Evolutionary conservation across 2,329 filamentous ascomycete genomes (phyloP).

Genomic region (Colletotrichum musicola): DNA sequence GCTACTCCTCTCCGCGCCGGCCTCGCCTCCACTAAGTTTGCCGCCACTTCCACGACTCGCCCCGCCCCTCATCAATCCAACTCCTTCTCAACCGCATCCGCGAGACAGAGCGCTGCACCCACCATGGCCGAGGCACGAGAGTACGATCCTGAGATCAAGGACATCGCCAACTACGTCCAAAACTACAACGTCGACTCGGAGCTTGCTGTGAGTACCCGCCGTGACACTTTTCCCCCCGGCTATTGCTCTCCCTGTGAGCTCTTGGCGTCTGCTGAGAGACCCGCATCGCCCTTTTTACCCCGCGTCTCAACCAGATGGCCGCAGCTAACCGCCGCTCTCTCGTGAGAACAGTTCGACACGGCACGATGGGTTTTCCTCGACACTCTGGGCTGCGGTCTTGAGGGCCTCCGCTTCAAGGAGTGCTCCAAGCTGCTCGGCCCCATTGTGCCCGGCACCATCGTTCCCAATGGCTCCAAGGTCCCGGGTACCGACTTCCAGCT

Average conservation of each 20-base stretch:
- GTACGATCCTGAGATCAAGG: slow-evolving; percentile 93
- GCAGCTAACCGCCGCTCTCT: slow-evolving; percentile 45
- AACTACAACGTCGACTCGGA: slow-evolving; percentile 92
- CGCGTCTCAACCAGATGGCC: slow-evolving; percentile 38
- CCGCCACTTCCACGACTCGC: slow-evolving; percentile 46
- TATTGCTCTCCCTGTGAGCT: neutral
- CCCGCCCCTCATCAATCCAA: slow-evolving; percentile 51
- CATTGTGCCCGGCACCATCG: slow-evolving; percentile 87
- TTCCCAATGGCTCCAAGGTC: slow-evolving; percentile 92
- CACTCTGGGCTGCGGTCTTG: slow-evolving; percentile 95
- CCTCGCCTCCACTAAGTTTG: slow-evolving; percentile 50
- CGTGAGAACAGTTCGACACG: slow-evolving; percentile 80
- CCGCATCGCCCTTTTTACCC: slow-evolving; percentile 38
- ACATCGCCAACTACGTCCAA: slow-evolving; percentile 96
- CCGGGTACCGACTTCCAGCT: slow-evolving; percentile 94
- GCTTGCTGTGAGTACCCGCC: slow-evolving; percentile 78
- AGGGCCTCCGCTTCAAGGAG: slow-evolving; percentile 95
- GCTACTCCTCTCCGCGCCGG: slow-evolving; percentile 52
- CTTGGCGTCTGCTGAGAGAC: neutral
- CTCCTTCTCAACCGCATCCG: slow-evolving; percentile 64
- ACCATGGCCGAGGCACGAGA: slow-evolving; percentile 65
- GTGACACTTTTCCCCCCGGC: neutral
- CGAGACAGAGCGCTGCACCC: slow-evolving; percentile 62
- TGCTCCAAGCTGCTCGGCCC: slow-evolving; percentile 96
- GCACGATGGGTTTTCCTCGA: slow-evolving; percentile 97